Evolutionary conservation across 2,329 filamentous ascomycete species (phyloP).

Genomic region (Aspergillus unguis): DNA sequence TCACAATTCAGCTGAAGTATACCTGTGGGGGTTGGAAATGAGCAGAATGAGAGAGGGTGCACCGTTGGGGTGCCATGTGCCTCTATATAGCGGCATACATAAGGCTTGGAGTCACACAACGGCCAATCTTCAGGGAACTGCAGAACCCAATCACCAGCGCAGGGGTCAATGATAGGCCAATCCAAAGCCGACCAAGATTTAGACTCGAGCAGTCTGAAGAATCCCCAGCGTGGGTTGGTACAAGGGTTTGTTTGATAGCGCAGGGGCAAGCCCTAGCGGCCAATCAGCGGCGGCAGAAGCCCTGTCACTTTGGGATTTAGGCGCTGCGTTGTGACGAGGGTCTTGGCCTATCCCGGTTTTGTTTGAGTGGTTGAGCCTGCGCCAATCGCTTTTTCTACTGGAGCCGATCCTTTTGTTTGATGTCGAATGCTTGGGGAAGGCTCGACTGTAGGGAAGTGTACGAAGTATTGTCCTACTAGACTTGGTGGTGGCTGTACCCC

Average conservation of each 20-base stretch:
- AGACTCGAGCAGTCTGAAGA: not conserved
- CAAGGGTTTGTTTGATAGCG: conserved; percentile 1
- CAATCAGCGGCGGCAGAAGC: conserved; percentile 10
- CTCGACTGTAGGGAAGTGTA: too few species aligned
- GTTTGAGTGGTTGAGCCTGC: not conserved
- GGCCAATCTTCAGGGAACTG: conserved; percentile 8
- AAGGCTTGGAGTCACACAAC: conserved; percentile 1
- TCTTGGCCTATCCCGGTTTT: conserved; percentile 8
- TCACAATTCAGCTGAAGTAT: too few species aligned
- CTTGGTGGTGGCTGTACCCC: too few species aligned
- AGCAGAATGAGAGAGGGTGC: not conserved
- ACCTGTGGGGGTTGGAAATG: not conserved
- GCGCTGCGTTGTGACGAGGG: conserved; percentile 15
- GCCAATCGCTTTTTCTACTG: conserved; percentile 8
- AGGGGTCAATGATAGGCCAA: conserved; percentile 7
- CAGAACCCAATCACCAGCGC: not conserved
- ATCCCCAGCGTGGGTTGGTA: conserved; percentile 9
- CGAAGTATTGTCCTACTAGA: too few species aligned
- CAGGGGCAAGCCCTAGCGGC: conserved; percentile 9
- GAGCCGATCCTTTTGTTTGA: not conserved
- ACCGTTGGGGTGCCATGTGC: not conserved
- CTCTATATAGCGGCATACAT: conserved; percentile 2
- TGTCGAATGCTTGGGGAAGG: too few species aligned
- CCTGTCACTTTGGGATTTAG: conserved; percentile 16
- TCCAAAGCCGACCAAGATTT: conserved; percentile 1